Conservation (phyloP, 2,329 filamentous ascomycete genomes). For the Trichophyton schoenleinii region DNA sequence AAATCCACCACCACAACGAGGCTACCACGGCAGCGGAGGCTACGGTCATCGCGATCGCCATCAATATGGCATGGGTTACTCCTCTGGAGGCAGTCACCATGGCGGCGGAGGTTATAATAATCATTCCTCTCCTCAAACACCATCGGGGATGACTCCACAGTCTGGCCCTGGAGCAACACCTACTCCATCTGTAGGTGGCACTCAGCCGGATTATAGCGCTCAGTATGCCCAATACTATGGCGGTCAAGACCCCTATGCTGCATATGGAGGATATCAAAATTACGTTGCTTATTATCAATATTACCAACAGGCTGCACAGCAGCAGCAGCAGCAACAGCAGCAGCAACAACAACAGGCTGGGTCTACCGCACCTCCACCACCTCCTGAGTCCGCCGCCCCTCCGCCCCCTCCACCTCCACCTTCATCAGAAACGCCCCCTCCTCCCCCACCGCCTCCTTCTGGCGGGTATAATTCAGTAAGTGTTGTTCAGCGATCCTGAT, state of each 20-base stretch:
- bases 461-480: constrained; percentile 52
- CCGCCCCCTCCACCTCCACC: constrained; percentile 47
- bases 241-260: constrained; percentile 68
- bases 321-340: constrained; percentile 33
- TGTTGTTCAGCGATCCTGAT: not conserved
- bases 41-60: constrained; percentile 43
- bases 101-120: constrained; percentile 29
- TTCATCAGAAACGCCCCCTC: constrained; percentile 45
- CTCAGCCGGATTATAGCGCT: constrained; percentile 56
- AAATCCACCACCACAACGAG: constrained; percentile 54
- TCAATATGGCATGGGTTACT: constrained; percentile 32
- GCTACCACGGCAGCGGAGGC: constrained; percentile 35
- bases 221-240: constrained; percentile 76
- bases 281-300: constrained; percentile 52
- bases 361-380: constrained; percentile 27
- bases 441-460: constrained; percentile 48
- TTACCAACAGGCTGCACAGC: constrained; percentile 53
- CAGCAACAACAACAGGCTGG: constrained; percentile 28
- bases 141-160: constrained; percentile 31
- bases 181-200: constrained; percentile 16
- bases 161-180: constrained; percentile 24
- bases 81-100: constrained; percentile 17
- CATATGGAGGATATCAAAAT: constrained; percentile 78
- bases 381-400: constrained; percentile 40
- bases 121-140: constrained; percentile 34